Base-by-base conservation (phyloP, 257 asterid species). In the Phtheirospermum japonicum region DNA sequence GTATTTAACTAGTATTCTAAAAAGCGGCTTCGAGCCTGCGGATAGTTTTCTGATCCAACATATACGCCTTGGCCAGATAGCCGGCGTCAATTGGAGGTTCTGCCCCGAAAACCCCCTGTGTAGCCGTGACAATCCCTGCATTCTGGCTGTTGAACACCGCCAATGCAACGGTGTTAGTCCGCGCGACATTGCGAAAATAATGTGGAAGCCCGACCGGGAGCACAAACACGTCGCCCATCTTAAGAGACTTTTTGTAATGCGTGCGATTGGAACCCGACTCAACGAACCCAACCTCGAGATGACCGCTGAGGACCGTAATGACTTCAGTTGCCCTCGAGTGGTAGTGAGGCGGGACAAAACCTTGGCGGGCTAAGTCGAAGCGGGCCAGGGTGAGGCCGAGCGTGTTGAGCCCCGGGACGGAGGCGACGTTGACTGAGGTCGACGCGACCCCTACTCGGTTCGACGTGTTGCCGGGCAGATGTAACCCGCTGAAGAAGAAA, bases 401-500 rank as follows among this genome's bases (percentile, higher is more conserved):
- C 0, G 73, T 66, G 73, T 77, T 74, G 20, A 77, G 66, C 18
- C 83, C 83, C 3, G 83, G 80, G 0, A 75, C 39, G 11, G 48
- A 55, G 34, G 14, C 26, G 0, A 71, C 70, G 0, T 26, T n/a
- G 7, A 58, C 69, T 0, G 69, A 52, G 6, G 59, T 66, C 5
- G 68, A 57, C 2, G 19, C 53, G 0, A 73, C 43, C 0, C 83
- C 81, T 5, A 9, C 1, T 0, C 53, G 42, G 52, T 71, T 74
- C 0, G 77, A 14, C 0, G 81, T 80, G 77, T 80, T 80, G 3
- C 78, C 73, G 0, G 74, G 37, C 4, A 57, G 2, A 12, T 69
- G n/a, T 2, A 77, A 59, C 6, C 80, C 85, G 2, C 79, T 32
- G 62, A 62, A 69, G 65, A 61, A 72, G 75, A 80, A 80, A 32